These are phyloP conservation scores for Hordeum pubiflorum DNA, from an alignment of 202 grass and related monocot genomes.

Conservation along the genomic window DNA sequence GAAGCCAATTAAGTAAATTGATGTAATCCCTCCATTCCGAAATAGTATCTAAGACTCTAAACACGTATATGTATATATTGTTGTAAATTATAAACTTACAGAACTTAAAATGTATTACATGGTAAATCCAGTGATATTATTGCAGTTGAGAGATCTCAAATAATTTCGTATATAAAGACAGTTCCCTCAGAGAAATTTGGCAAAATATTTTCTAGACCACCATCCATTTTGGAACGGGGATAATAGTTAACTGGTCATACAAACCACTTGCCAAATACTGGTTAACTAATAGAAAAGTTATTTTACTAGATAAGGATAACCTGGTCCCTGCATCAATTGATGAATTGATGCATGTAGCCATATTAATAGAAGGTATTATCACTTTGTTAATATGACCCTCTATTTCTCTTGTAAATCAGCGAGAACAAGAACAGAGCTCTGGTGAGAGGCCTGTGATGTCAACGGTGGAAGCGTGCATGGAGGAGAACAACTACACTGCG, in stretches of 20 bases:
- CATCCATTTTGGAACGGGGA: no score
- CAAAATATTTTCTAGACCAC: no score
- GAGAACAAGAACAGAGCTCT: not conserved
- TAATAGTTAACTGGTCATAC: not conserved
- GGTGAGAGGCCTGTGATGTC: not conserved
- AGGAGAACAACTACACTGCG: not conserved
- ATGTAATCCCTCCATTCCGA: no score
- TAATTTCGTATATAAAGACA: no score
- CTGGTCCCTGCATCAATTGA: not conserved
- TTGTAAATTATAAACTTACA: not conserved
- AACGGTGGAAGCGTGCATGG: conserved; percentile 14
- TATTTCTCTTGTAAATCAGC: not conserved
- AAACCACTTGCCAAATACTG: not conserved
- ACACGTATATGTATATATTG: not conserved
- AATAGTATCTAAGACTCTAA: no score
- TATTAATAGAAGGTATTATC: not conserved
- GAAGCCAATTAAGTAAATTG: no score
- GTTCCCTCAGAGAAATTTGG: no score
- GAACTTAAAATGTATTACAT: not conserved
- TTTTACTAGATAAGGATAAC: not conserved
- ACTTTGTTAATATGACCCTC: not conserved
- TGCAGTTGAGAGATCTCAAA: no score
- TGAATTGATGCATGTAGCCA: not conserved
- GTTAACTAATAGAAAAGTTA: not conserved
- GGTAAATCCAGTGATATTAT: no score